Evolutionary conservation across 2,329 filamentous ascomycete species (phyloP).

Genomic region (Aspergillus carbonarius): DNA sequence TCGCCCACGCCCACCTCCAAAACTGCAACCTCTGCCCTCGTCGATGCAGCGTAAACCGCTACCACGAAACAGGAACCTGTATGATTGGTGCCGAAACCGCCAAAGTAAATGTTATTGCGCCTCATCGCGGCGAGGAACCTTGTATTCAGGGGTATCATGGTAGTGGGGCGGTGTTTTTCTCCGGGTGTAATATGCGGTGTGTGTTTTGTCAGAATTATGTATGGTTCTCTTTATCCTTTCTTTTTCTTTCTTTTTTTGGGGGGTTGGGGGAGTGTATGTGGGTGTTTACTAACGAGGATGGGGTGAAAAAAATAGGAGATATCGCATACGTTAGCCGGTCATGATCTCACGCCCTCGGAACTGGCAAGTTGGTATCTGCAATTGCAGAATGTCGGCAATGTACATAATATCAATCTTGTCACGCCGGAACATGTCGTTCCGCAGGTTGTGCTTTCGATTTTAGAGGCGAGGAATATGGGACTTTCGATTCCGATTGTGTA

Average conservation of each 20-base stretch:
- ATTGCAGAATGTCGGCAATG: constrained; percentile 72
- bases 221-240: no score
- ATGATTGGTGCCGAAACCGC: constrained; percentile 70
- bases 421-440: constrained; percentile 86
- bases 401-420: constrained; percentile 88
- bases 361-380: constrained; percentile 82
- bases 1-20: constrained; percentile 70
- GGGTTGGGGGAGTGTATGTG: no score
- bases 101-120: constrained; percentile 81
- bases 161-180: constrained; percentile 79
- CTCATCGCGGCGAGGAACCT: constrained; percentile 81
- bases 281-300: constrained; percentile 3
- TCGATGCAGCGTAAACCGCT: constrained; percentile 76
- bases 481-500: constrained; percentile 74
- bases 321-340: constrained; percentile 75
- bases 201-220: constrained; percentile 73
- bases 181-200: constrained; percentile 72
- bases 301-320: constrained; percentile 57
- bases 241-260: no score
- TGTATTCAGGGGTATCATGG: constrained; percentile 81
- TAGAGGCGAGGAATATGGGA: constrained; percentile 69
- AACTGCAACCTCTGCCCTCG: constrained; percentile 82
- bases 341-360: constrained; percentile 74
- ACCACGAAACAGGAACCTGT: constrained; percentile 73
- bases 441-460: constrained; percentile 73